Evolutionary conservation across 2,329 filamentous ascomycete genomes (phyloP).

Genomic region (Phialophora verrucosa): DNA sequence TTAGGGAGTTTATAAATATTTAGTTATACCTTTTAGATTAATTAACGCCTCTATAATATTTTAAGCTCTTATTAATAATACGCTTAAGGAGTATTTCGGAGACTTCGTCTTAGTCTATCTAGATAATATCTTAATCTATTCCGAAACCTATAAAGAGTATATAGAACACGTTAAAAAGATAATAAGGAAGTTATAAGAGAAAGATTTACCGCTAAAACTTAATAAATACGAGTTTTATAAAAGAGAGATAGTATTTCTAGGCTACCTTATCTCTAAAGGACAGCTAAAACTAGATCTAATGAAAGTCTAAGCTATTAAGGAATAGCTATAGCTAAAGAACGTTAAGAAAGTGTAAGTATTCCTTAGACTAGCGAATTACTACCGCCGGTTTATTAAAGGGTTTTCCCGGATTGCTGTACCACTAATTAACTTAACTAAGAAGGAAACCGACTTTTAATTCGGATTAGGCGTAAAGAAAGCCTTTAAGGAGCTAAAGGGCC

Average conservation of each 20-base stretch:
- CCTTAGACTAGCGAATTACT: neutral
- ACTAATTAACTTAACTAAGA: slow-evolving; percentile 2
- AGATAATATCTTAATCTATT: slow-evolving; percentile 5
- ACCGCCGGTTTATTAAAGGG: slow-evolving; percentile 5
- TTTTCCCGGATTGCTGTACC: neutral
- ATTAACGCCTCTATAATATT: neutral
- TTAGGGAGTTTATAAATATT: no score
- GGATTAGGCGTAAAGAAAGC: slow-evolving; percentile 10
- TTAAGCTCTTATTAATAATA: slow-evolving; percentile 6
- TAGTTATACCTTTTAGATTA: neutral
- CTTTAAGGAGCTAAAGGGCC: slow-evolving; percentile 13
- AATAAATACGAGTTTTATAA: no score
- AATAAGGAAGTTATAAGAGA: no score
- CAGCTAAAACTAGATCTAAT: neutral
- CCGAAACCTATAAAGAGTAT: neutral
- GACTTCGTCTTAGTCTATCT: neutral
- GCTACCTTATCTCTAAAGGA: no score
- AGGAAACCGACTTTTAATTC: neutral
- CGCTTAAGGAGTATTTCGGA: neutral
- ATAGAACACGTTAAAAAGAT: no score
- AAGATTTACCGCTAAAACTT: no score
- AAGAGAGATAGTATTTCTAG: no score
- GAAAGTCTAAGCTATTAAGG: neutral
- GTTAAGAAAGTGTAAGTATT: slow-evolving; percentile 2
- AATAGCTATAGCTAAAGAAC: neutral